Evolutionary conservation across 1,284 basidiomycete genomes (phyloP), one percentile per base, ranked within the genome.

Genomic region (Taiwanofungus camphoratus): DNA sequence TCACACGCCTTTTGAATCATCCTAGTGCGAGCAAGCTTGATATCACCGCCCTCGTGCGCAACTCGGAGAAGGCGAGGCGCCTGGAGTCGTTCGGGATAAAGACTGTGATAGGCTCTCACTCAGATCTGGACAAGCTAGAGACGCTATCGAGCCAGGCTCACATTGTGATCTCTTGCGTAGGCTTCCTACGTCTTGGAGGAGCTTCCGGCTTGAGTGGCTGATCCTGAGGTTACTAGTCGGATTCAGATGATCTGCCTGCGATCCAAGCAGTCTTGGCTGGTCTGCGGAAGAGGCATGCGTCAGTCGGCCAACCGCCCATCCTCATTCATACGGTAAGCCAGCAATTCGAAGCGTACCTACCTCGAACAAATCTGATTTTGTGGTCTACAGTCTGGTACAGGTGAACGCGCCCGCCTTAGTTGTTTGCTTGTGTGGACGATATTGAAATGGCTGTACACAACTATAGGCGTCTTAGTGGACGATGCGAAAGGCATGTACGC

Each of bases 81-180:
- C 49, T 73, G 20, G 26, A 27, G 23, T 30, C 44, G 12, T 52
- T 65, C n/a, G 58, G 62, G 12, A 54, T 68, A 11, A 60, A 56
- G 21, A 36, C 58, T 11, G 47, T 64, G 12, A 39, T 66, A n/a
- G 66, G 66, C 8, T 61, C 62, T 1, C 55, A 61, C 37, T 42
- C 52, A 5, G 62, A 70, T 46, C 29, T 44, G 4, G 43, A 54
- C 11, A 45, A 64, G n/a, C 50, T 70, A 15, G 56, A 59, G 42
- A 48, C 53, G 16, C 53, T 68, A 11, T 64, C 73, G 0, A 58
- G 63, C 19, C 59, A 66, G 20, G 63, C 73, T 5, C 72, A 78
- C 52, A 52, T 76, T n/a, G 65, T 75, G 2, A 60, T 76, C 45
- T 60, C 68, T 23, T 68, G 67, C 37, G 75, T 74, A 50, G 47